Evolutionary conservation across 441 rosid genomes (phyloP).

Genomic region (Omphalea diandra): DNA sequence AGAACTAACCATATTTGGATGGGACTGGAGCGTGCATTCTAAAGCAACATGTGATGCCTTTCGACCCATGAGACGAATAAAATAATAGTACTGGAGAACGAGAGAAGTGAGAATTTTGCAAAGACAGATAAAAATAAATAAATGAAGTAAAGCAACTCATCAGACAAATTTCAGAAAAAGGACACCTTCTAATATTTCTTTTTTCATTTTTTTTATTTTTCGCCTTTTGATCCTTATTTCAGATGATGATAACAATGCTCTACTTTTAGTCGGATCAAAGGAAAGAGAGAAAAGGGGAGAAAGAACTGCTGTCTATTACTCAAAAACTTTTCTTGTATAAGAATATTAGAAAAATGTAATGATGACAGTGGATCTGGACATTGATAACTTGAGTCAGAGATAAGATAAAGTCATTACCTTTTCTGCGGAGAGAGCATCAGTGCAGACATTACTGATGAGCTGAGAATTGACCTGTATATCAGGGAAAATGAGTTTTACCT

Average conservation of each 20-base stretch:
- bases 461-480: conserved; percentile 83
- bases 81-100: conserved; percentile 80
- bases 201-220: background rate
- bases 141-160: background rate
- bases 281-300: background rate
- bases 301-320: background rate
- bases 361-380: background rate
- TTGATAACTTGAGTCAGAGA: background rate
- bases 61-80: conserved; percentile 97
- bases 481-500: background rate
- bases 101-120: conserved; percentile 2
- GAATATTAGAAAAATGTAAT: background rate
- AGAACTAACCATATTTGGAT: conserved; percentile 84
- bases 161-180: background rate
- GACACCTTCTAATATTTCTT: background rate
- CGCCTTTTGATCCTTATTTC: background rate
- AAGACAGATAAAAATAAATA: background rate
- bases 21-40: conserved; percentile 98
- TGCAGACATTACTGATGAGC: conserved; percentile 97
- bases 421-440: conserved; percentile 98
- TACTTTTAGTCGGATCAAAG: background rate
- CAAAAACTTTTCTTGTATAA: conserved; percentile 7
- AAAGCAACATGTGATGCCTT: conserved; percentile 98
- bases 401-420: conserved; percentile 52
- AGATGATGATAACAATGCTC: background rate